Base-by-base conservation (phyloP, 2,329 filamentous ascomycete genomes). In the Knufia fluminis region DNA sequence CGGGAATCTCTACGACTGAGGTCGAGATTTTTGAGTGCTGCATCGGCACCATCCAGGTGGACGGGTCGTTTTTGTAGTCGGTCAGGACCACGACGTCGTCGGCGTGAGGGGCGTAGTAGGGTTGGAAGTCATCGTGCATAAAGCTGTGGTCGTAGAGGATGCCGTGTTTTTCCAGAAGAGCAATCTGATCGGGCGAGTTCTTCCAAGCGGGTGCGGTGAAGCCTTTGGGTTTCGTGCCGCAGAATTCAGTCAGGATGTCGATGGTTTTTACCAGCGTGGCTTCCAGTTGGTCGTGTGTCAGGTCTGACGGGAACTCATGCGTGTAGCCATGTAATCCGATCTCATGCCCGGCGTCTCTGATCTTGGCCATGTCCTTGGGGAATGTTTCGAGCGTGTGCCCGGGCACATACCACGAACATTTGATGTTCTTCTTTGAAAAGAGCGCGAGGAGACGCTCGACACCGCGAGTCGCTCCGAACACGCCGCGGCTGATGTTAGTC, bases 341-440 rank as follows among this genome's bases (percentile, higher is more conserved):
- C 47, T 71, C 68, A 50, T 72, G 69, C 1, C 68, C 68, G 3
- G 60, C 61, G 49, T 71, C 67, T 4, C 66, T 55, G 28, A 71
- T 63, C 59, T 68, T 70, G 26, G 49, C 44, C 10, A 57, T 38
- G 36, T 59, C 54, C 4, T 46, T 24, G 9, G 76, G 76, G 53
- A 80, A 80, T 8, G 71, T 76, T 55, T 80, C 77, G 45, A 76
- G 68, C 0, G 71, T 74, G 62, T 80, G 77, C 43, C 76, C 77
- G 0, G 77, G 77, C 10, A 80, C 71, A 54, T 77, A 79, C 77
- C 76, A 80, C 2, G 76, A 78, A 17, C 75, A 68, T 51, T 73
- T 73, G 57, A 72, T 71, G 42, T 63, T 57, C 57, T 71, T 66
- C 35, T 67, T 68, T 38, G 64, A 60, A 57, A 60, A 70, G 7